phyloP scores from a whole-genome alignment of 768 basidiomycete genomes.

The Lactifluus volemus region DNA sequence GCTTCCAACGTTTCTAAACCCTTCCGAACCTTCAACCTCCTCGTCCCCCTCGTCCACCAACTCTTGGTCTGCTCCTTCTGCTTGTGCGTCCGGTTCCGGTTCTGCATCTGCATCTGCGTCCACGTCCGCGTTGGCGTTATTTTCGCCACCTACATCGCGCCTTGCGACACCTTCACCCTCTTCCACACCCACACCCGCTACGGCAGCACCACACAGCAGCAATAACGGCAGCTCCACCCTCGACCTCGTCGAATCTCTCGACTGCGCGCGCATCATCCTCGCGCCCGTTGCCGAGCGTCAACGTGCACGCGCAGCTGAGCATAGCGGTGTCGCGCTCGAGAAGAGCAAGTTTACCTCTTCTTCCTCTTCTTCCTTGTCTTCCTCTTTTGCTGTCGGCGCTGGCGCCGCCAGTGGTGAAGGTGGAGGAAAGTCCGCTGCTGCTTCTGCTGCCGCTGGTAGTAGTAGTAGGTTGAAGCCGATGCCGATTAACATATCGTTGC shows the following conservation, averaged over 20 bases:
- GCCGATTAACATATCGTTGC: constrained; percentile 73
- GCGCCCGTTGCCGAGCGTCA: constrained; percentile 61
- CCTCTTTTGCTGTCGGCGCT: constrained; percentile 9
- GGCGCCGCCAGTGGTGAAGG: constrained; percentile 21
- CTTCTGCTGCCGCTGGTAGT: too few species aligned
- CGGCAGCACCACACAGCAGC: not conserved
- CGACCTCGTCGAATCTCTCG: constrained; percentile 49
- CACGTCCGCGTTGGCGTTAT: not conserved
- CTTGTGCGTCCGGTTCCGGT: not conserved
- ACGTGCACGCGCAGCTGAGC: constrained; percentile 43
- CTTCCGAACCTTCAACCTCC: constrained; percentile 24
- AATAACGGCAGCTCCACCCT: constrained; percentile 15
- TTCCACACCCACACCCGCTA: constrained; percentile 9
- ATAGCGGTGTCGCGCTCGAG: constrained; percentile 34
- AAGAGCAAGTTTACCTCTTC: constrained; percentile 31
- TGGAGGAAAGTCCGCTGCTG: constrained; percentile 23
- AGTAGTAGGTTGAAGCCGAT: constrained; percentile 40
- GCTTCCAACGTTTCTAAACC: constrained; percentile 10
- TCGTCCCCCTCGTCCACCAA: not conserved
- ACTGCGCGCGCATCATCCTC: constrained; percentile 63
- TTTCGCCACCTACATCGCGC: constrained; percentile 6
- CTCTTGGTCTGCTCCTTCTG: too few species aligned
- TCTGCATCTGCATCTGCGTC: not conserved
- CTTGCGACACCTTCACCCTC: constrained; percentile 18
- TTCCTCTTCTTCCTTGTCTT: not conserved